phyloP scores from a whole-genome alignment of 148 eudicot genomes.

The Hydrangea macrophylla region DNA sequence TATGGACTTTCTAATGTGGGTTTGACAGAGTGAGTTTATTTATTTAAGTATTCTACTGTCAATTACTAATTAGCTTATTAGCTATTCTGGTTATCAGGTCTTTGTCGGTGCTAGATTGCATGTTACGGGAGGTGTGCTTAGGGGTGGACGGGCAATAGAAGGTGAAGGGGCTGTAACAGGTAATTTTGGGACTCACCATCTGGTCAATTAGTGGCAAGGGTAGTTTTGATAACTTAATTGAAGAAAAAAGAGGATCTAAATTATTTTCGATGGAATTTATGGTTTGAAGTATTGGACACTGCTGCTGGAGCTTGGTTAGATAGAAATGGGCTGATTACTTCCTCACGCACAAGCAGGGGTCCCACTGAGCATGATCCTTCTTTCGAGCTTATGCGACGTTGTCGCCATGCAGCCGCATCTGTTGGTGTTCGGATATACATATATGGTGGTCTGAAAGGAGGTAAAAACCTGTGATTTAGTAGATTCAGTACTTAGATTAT shows the following conservation, averaged over 20 bases:
- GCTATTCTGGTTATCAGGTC: slow-evolving; percentile 48
- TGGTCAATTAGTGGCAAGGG: background rate
- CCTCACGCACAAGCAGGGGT: slow-evolving; percentile 62
- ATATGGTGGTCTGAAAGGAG: slow-evolving; percentile 96
- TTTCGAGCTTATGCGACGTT: slow-evolving; percentile 84
- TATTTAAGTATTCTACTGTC: no score
- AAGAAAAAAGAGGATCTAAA: background rate
- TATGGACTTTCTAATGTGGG: background rate
- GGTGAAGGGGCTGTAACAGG: slow-evolving; percentile 91
- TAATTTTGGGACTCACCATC: slow-evolving; percentile 20
- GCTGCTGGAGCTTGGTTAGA: slow-evolving; percentile 99
- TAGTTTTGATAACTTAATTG: background rate
- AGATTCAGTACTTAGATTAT: background rate
- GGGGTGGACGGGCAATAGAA: slow-evolving; percentile 89
- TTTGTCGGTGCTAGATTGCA: slow-evolving; percentile 98
- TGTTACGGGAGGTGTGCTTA: slow-evolving; percentile 91
- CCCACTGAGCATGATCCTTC: slow-evolving; percentile 59
- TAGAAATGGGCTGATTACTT: slow-evolving; percentile 83
- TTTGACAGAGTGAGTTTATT: no score
- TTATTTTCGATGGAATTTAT: slow-evolving; percentile 3
- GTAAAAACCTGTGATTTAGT: slow-evolving; percentile 28
- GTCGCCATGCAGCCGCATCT: slow-evolving; percentile 97
- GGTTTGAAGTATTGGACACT: slow-evolving; percentile 79
- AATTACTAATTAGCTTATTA: no score
- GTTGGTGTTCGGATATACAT: slow-evolving; percentile 66